phyloP scores from a whole-genome alignment of 495 filamentous ascomycete genomes.

The Lophiotrema nucula region DNA sequence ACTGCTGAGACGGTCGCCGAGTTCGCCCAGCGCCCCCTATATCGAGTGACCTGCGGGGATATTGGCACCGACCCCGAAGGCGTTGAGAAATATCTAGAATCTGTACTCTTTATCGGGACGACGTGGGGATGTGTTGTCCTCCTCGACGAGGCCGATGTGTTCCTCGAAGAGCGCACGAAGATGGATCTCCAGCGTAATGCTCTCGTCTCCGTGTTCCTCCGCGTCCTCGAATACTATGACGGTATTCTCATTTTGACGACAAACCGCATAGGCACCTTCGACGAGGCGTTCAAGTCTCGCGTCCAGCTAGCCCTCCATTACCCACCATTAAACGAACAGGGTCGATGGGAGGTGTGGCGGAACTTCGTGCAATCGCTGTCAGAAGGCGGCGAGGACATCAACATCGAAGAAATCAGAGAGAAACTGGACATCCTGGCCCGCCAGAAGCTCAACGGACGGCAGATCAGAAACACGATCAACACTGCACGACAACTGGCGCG shows the following conservation, averaged over 20 bases:
- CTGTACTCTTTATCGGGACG: conserved; percentile 37
- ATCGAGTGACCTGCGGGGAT: conserved; percentile 16
- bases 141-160: conserved; percentile 66
- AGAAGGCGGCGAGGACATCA: not conserved
- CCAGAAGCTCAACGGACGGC: conserved; percentile 55
- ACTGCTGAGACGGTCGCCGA: conserved; percentile 25
- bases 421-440: conserved; percentile 45
- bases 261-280: conserved; percentile 38
- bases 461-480: conserved; percentile 64
- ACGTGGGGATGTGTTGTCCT: conserved; percentile 48
- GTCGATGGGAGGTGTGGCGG: conserved; percentile 39
- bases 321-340: conserved; percentile 23
- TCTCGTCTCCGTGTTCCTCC: conserved; percentile 44
- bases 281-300: conserved; percentile 39
- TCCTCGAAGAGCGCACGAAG: conserved; percentile 46
- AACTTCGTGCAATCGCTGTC: conserved; percentile 1
- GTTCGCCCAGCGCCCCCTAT: conserved; percentile 13
- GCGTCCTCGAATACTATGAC: conserved; percentile 55
- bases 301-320: conserved; percentile 44
- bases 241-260: conserved; percentile 49
- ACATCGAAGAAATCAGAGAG: not conserved
- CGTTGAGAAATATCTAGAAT: conserved; percentile 31
- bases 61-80: conserved; percentile 13
- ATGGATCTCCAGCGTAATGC: conserved; percentile 34
- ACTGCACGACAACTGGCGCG: conserved; percentile 40